Base-by-base conservation (phyloP, 2,329 filamentous ascomycete genomes). In the Microcera coccophila region DNA sequence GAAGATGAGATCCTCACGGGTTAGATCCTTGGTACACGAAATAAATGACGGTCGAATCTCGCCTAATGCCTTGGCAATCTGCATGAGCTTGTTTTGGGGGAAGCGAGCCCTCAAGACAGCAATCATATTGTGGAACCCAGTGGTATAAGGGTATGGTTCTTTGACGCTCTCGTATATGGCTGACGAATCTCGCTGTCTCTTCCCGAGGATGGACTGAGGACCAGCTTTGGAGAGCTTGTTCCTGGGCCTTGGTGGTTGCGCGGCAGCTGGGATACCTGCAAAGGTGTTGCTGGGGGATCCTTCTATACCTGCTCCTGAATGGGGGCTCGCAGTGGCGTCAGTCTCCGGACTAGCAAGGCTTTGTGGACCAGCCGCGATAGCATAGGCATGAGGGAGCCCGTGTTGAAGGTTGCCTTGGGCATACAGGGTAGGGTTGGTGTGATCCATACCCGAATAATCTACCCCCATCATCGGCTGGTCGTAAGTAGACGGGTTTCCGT, bases 41-140 rank as follows among this genome's bases (percentile, higher is more conserved):
- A 97, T 91, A 62, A 98, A 93, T 0, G 90, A 93, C 2, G 93
- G 91, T 7, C 93, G 84, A 55, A 96, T 95, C 34, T 86, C 89
- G 5, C 88, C 85, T 39, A 98, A 76, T 0, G 90, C 85, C 67
- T 90, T 88, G 45, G 89, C 90, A 52, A 96, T 95, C 44, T 84
- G 82, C 18, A 91, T 67, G 0, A 85, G 84, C 66, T 90, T 90
- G 51, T 82, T 82, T 11, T 82, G 74, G 1, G 86, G 79, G 57
- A 95, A 90, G 16, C 90, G 85, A 38, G 81, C 81, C 61, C 89
- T 81, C 26, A 96, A 75, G 49, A 90, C 83, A 8, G 82, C 82
- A 33, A 90, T 89, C 49, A 97, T 79, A 51, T 84, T 86, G 66
- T 98, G 93, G 63, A 95, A 97, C 16, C 88, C 89, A 33, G 81